Evolutionary conservation across 345 rosid species (phyloP).

Genomic region (Pugionium dolabratum): DNA sequence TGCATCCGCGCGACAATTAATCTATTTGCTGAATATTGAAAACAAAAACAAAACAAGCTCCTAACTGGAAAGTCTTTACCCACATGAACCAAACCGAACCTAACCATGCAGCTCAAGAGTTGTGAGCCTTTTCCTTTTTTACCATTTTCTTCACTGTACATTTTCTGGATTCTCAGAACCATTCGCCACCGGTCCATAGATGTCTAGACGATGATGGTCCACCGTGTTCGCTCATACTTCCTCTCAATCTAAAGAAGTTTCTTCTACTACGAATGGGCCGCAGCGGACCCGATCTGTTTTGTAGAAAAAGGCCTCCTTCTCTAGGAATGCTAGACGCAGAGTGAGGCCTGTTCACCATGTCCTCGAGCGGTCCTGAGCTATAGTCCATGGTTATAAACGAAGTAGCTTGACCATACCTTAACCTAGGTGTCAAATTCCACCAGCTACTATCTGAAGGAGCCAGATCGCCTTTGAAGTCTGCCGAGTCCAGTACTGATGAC

Average conservation of each 20-base stretch:
- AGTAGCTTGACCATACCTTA: constrained; percentile 73
- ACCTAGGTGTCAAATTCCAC: constrained; percentile 89
- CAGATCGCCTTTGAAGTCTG: constrained; percentile 73
- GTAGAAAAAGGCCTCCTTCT: constrained; percentile 48
- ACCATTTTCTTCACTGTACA: constrained; percentile 35
- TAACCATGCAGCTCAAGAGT: constrained; percentile 37
- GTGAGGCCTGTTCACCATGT: constrained; percentile 62
- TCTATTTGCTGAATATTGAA: constrained; percentile 23
- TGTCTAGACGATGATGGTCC: constrained; percentile 46
- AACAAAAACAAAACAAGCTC: constrained; percentile 8
- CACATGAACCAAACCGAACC: constrained; percentile 13
- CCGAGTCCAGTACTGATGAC: constrained; percentile 73
- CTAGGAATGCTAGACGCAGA: constrained; percentile 59
- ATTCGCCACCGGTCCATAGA: constrained; percentile 37
- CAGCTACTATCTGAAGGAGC: constrained; percentile 83
- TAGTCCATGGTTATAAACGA: constrained; percentile 94
- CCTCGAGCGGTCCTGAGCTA: constrained; percentile 84
- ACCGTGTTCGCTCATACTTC: constrained; percentile 96
- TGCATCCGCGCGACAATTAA: constrained; percentile 38
- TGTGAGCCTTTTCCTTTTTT: constrained; percentile 25
- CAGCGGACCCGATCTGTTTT: constrained; percentile 88
- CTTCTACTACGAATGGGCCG: constrained; percentile 72
- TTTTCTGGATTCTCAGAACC: constrained; percentile 32
- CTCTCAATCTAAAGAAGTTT: constrained; percentile 65
- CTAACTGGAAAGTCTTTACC: constrained; percentile 29